A percentile compares a stretch with the other conserved stretches of the same genome.
These are phyloP conservation scores for Begonia loranthoides DNA, from an alignment of 306 rosid species.

Conservation along the genomic window DNA sequence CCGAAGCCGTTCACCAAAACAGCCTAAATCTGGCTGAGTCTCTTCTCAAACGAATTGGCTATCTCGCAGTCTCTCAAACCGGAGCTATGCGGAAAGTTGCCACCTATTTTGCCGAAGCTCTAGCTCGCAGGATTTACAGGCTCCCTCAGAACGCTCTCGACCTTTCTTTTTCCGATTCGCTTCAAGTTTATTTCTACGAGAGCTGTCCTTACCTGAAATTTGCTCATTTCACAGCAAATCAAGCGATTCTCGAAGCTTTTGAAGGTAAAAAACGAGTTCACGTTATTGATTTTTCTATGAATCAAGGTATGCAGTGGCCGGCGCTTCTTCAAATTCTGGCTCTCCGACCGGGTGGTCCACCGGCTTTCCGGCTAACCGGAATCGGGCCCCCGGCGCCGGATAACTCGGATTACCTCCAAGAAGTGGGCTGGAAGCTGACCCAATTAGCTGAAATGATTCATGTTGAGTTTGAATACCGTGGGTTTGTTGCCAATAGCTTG, in stretches of 20 bases:
- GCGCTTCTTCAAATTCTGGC: conserved; percentile 86
- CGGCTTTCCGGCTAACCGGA: conserved; percentile 71
- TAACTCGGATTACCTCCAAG: conserved; percentile 71
- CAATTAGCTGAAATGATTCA: conserved; percentile 59
- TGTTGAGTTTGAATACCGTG: conserved; percentile 69
- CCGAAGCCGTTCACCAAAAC: conserved; percentile 63
- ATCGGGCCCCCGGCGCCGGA: conserved; percentile 81
- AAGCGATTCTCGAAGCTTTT: conserved; percentile 81
- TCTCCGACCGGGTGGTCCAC: conserved; percentile 71
- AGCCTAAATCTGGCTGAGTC: conserved; percentile 48
- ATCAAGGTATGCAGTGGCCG: conserved; percentile 99
- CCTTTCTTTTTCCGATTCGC: conserved; percentile 37
- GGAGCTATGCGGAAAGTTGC: conserved; percentile 95
- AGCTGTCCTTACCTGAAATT: conserved; percentile 79
- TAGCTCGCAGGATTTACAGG: conserved; percentile 55
- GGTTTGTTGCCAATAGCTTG: conserved; percentile 67
- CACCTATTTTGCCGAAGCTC: conserved; percentile 72
- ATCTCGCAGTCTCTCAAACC: conserved; percentile 55
- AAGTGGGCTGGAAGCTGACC: conserved; percentile 91
- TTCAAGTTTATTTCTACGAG: conserved; percentile 85
- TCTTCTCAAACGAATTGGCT: conserved; percentile 66
- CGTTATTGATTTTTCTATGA: conserved; percentile 79
- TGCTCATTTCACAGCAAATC: conserved; percentile 90
- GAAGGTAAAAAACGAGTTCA: conserved; percentile 65
- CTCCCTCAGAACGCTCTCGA: conserved; percentile 36